A percentile compares a stretch with the other conserved stretches of the same genome.
Conservation (phyloP, 306 rosid species). For the Quercus glauca region DNA sequence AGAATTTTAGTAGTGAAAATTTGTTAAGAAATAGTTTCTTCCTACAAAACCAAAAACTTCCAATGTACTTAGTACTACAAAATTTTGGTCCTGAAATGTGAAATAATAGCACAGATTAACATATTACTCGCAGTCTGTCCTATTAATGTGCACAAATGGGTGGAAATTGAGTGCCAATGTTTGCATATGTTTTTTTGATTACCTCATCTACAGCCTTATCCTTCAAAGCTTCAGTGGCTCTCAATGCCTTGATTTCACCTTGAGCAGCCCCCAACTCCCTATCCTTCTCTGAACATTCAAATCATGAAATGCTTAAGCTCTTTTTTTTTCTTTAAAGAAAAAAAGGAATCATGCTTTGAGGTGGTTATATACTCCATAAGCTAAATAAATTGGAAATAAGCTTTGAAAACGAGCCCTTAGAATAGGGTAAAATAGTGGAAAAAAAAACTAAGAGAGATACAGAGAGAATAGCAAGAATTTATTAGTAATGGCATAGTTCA, state of each 20-base stretch:
- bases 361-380: too few species aligned
- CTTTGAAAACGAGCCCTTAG: too few species aligned
- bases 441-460: too few species aligned
- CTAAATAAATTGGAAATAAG: too few species aligned
- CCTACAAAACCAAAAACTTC: neutral
- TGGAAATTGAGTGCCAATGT: neutral
- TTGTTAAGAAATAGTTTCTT: neutral
- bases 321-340: neutral
- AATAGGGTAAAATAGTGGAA: too few species aligned
- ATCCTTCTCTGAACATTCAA: conserved; percentile 52
- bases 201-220: conserved; percentile 90
- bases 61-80: neutral
- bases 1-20: neutral
- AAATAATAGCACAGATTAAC: neutral
- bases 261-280: conserved; percentile 53
- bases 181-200: conserved; percentile 6
- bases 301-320: neutral
- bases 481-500: neutral
- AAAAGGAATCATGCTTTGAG: too few species aligned
- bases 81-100: neutral
- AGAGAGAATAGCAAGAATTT: neutral
- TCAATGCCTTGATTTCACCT: conserved; percentile 72
- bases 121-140: neutral
- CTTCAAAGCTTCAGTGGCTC: conserved; percentile 62
- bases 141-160: neutral